Base-by-base conservation (phyloP, 441 rosid species). In the Populus hybrid region DNA sequence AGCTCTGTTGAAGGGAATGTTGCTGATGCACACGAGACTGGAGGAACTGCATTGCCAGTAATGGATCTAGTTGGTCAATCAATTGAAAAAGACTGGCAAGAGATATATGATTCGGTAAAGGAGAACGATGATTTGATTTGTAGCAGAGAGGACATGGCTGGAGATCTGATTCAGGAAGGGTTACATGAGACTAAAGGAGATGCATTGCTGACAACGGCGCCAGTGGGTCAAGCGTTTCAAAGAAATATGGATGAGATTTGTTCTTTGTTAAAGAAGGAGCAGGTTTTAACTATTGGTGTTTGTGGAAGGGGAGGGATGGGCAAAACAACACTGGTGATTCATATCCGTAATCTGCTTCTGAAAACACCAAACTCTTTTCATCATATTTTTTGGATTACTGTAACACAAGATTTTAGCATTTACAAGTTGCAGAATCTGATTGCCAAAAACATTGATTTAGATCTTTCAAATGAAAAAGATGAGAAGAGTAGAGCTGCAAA, bases 271-370 rank as follows among this genome's bases (percentile, higher is more conserved):
- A 23, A n/a, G 63, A 46, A 16, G 8, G 79, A 69, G 9, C 20
- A 76, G 2, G 61, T 50, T n/a, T 69, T 12, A 2, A 21, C 18
- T 0, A 35, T 76, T 18, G 80, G 76, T 8, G 10, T 78, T 71
- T 78, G 20, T 5, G 80, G 76, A 5, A 40, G 64, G 66, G 80
- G 70, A 4, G 80, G 80, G 0, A 42, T 70, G 10, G 80, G 80
- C 8, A 78, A 78, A 72, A 71, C 80, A 1, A 50, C 75, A 1
- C 32, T 78, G 21, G 34, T 23, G 30, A 72, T 0, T 1, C 75
- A 72, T 50, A 23, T 78, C 18, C 20, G 53, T 24, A 50, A 66
- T 2, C 7, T 30, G 23, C 61, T 77, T 38, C 63, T 6, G 2
- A n/a, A 8, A 65, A 50, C 0, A 28, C 5, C 20, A 0, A 6